Conservation (phyloP, 768 basidiomycete genomes). For the Mycena polygramma region DNA sequence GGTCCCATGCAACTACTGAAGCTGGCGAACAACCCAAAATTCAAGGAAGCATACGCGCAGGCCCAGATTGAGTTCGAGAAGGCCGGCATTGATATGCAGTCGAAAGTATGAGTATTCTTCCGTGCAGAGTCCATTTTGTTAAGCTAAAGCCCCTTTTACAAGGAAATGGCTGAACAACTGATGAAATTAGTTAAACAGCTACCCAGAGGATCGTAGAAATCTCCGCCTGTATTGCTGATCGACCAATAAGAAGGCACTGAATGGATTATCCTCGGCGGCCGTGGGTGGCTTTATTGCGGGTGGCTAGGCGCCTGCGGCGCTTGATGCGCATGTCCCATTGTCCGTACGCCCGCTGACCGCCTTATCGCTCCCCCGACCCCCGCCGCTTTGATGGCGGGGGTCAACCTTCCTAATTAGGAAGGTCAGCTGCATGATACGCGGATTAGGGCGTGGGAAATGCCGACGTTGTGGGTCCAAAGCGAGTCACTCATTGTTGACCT, state of each 20-base stretch:
- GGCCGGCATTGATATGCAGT: slow-evolving; percentile 70
- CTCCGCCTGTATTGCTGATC: background rate
- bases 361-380: background rate
- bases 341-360: background rate
- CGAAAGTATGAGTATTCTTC: slow-evolving; percentile 55
- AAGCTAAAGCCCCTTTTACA: background rate
- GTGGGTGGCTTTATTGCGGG: background rate
- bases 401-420: slow-evolving; percentile 10
- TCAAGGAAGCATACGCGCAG: slow-evolving; percentile 60
- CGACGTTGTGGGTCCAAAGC: slow-evolving; percentile 6
- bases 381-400: background rate
- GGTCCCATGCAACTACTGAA: slow-evolving; percentile 63
- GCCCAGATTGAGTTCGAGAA: slow-evolving; percentile 66
- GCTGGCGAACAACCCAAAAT: slow-evolving; percentile 65
- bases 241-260: background rate
- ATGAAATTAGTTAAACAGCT: slow-evolving; percentile 46
- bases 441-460: background rate
- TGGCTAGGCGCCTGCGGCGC: background rate
- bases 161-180: slow-evolving; percentile 66
- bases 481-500: slow-evolving; percentile 17
- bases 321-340: background rate
- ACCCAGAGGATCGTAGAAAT: slow-evolving; percentile 19
- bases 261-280: too few relatives aligned
- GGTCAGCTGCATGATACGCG: slow-evolving; percentile 17
- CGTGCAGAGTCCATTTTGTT: slow-evolving; percentile 4